Evolutionary conservation across 352 stramenopile species (phyloP).

Genomic region (Globisporangium polare): DNA sequence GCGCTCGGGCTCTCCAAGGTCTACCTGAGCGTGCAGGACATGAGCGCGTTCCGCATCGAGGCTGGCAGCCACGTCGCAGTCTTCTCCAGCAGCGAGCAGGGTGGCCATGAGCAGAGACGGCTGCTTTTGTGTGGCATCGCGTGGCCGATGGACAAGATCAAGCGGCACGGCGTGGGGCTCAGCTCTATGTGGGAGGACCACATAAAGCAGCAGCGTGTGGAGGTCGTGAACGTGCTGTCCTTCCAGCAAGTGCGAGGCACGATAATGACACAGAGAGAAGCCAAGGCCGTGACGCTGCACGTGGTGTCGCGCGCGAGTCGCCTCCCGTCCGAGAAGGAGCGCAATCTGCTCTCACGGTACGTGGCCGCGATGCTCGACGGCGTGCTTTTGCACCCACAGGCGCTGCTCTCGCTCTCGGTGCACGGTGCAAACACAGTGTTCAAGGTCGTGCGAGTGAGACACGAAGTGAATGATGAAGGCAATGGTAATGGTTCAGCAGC

Average conservation of each 20-base stretch:
- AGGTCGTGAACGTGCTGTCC: conserved; percentile 26
- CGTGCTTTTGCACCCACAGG: conserved; percentile 43
- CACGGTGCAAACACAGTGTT: conserved; percentile 61
- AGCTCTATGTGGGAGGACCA: conserved; percentile 71
- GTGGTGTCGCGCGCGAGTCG: conserved; percentile 31
- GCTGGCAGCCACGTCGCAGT: conserved; percentile 40
- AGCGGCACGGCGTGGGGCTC: conserved; percentile 51
- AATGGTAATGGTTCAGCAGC: background rate
- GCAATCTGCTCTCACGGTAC: conserved; percentile 45
- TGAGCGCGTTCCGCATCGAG: conserved; percentile 32
- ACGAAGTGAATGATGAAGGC: conserved; percentile 3
- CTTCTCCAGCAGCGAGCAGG: background rate
- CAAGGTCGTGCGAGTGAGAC: conserved; percentile 27
- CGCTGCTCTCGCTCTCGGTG: conserved; percentile 55
- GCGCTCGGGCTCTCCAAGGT: conserved; percentile 59
- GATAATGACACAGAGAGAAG: conserved; percentile 13
- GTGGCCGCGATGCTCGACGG: conserved; percentile 64
- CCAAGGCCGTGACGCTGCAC: conserved; percentile 29
- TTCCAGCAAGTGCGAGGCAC: conserved; percentile 12
- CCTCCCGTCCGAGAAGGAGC: conserved; percentile 52
- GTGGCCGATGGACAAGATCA: conserved; percentile 75
- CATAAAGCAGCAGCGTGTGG: conserved; percentile 19
- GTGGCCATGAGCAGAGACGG: background rate
- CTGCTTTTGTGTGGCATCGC: conserved; percentile 61
- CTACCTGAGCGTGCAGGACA: conserved; percentile 60